Base-by-base conservation (phyloP, 495 filamentous ascomycete genomes). In the Patellaria atrata region DNA sequence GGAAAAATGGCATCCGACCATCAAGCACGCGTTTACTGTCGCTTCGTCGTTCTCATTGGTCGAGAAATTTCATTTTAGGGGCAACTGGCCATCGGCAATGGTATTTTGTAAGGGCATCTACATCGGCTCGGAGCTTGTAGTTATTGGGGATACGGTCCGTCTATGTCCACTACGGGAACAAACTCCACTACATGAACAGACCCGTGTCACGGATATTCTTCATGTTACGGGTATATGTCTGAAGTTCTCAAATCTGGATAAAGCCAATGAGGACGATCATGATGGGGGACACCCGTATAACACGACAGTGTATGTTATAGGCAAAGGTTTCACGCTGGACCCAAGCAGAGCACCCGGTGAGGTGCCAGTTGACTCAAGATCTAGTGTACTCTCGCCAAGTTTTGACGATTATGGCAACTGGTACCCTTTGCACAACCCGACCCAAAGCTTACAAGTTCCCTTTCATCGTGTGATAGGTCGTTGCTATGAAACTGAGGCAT, bases 81-180 rank as follows among this genome's bases (percentile, higher is more conserved):
- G 71, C 3, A 52, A 33, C 17, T 75, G 69, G 67, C 71, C 73
- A 0, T 50, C 65, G 13, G 67, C 63, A 0, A 45, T 47, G 1
- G 58, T 76, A 22, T 58, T 56, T 31, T 65, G 62, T 38, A 53
- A 59, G 29, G 73, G 68, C 1, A 60, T 75, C 21, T 78, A 60
- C 37, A 44, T 77, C 2, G 73, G 73, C 0, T 40, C 63, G 3
- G 73, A 78, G 39, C 48, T 73, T 5, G 29, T 75, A 2, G 41
- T 57, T 8, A 47, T 69, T 13, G 64, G 63, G 3, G 73, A 78
- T 40, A 53, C 58, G 1, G 58, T 74, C 1, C 65, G 70, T 10
- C 45, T 77, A 2, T 57, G 61, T 35, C 65, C 50, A 30, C 47
- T 35, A 11, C 38, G 29, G n/a, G 49, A 49, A 17, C n/a, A n/a